Evolutionary conservation across 176 grass and related monocot species (phyloP).

Genomic region (Cocos nucifera): DNA sequence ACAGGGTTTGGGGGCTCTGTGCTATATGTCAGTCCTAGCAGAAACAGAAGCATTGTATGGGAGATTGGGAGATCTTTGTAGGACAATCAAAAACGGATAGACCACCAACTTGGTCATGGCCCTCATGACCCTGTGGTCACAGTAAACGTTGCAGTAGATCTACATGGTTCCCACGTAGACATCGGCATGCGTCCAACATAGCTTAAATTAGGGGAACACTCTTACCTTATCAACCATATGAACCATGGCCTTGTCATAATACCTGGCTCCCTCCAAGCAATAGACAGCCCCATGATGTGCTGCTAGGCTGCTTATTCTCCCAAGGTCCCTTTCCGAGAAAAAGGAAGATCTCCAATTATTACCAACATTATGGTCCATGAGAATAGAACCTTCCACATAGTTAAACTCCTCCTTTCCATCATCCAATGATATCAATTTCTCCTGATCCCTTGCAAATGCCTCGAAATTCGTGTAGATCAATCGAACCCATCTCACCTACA

Average conservation of each 20-base stretch:
- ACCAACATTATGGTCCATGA: not conserved
- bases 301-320: not conserved
- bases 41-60: too few relatives aligned
- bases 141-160: too few relatives aligned
- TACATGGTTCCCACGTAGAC: too few relatives aligned
- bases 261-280: slow-evolving; percentile 8
- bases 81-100: too few relatives aligned
- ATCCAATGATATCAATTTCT: slow-evolving; percentile 1
- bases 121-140: too few relatives aligned
- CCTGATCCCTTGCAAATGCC: not conserved
- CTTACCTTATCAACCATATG: slow-evolving; percentile 1
- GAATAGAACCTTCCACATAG: slow-evolving; percentile 9
- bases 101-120: too few relatives aligned
- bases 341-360: slow-evolving; percentile 5
- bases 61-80: too few relatives aligned
- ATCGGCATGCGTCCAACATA: not conserved
- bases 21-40: too few relatives aligned
- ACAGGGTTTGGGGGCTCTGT: too few relatives aligned
- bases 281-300: not conserved
- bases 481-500: slow-evolving; percentile 12
- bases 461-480: slow-evolving; percentile 14
- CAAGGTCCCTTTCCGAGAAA: not conserved
- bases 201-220: not conserved
- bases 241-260: not conserved
- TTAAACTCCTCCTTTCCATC: not conserved